These are phyloP conservation scores for Geum urbanum DNA, from an alignment of 306 rosid species.

Conservation along the genomic window DNA sequence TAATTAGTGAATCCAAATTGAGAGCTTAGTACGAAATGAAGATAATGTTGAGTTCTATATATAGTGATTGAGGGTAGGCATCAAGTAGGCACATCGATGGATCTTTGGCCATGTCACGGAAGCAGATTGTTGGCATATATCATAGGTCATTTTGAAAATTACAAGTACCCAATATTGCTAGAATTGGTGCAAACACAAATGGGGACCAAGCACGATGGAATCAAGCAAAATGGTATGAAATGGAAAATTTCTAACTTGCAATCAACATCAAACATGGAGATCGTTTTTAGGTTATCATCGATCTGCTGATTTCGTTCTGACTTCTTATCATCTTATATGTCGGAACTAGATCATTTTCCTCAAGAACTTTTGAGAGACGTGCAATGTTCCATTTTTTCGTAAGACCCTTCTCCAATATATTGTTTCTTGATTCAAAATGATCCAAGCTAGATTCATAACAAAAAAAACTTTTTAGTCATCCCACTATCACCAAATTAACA, in stretches of 20 bases:
- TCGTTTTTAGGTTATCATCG: not conserved
- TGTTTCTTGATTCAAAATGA: not conserved
- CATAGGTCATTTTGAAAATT: constrained; percentile 35
- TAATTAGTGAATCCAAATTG: constrained; percentile 2
- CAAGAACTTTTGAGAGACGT: not conserved
- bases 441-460: not conserved
- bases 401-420: too few species aligned
- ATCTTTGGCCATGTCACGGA: constrained; percentile 17
- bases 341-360: not conserved
- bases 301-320: not conserved
- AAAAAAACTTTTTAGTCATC: not conserved
- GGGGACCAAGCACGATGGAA: constrained; percentile 24
- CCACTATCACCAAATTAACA: not conserved
- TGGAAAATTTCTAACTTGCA: constrained; percentile 22
- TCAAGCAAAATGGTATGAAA: constrained; percentile 13
- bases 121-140: not conserved
- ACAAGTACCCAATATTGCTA: constrained; percentile 44
- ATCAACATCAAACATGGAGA: constrained; percentile 15
- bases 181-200: constrained; percentile 29
- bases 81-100: constrained; percentile 13
- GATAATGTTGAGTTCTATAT: not conserved
- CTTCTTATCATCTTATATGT: not conserved
- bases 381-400: not conserved
- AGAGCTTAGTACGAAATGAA: constrained; percentile 17
- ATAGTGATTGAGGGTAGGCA: constrained; percentile 12